Base-by-base conservation (phyloP, 2,329 filamentous ascomycete species). In the Claviceps sp. region DNA sequence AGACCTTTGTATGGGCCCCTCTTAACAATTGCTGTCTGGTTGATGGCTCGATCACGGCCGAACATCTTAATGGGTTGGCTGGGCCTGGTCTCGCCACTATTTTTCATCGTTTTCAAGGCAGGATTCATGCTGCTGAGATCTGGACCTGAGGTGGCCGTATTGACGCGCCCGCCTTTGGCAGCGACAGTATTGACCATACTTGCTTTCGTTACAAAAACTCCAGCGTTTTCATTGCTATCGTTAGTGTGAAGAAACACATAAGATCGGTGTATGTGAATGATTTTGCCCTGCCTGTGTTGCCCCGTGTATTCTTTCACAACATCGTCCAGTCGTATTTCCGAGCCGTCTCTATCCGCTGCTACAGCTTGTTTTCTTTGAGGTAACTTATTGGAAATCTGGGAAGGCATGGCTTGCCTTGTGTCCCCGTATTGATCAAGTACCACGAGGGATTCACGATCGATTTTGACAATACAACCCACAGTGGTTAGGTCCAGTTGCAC, bases 121-220 rank as follows among this genome's bases (percentile, higher is more conserved):
- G 93, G 91, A 63, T 97, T 97, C 88, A 98, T 93, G 56, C 88
- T 80, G 45, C 79, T 84, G 51, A 97, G 74, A 68, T 97, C 91
- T 1, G 88, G 86, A 0, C 86, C 82, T n/a, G 70, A 62, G 4
- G 69, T 63, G 11, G 74, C 70, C 26, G 76, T 73, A 53, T 76
- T 84, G 52, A 89, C 76, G 55, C 89, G 81, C 29, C 89, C 90
- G 58, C 90, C 91, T 71, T 96, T 96, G 42, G 91, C 90, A n/a
- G 90, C 89, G 38, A 96, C 82, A 0, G 90, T 95, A 49, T 85
- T 83, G 54, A 98, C 86, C 62, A 89, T 94, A 60, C 79, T 84
- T 44, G 88, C 85, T 55, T 90, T 83, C 16, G 86, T 85, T 37
- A 97, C 91, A 60, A 94, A 95, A 9, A 97, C 83, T 56, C 93